Base-by-base conservation (phyloP, 768 basidiomycete species). In the Cubamyces sp. region DNA sequence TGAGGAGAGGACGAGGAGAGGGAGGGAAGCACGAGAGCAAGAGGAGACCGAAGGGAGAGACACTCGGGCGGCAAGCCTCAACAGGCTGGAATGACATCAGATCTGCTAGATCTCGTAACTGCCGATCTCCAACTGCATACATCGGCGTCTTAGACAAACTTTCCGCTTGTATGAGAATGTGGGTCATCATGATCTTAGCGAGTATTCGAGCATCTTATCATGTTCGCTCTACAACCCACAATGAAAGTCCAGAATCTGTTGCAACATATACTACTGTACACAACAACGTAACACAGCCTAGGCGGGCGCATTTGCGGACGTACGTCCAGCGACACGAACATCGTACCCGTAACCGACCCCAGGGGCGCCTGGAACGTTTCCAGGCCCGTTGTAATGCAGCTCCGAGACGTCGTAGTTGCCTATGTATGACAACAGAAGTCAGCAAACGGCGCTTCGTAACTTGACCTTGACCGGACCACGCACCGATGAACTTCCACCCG, bases 401-500 rank as follows among this genome's bases (percentile, higher is more conserved):
- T 88, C 85, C 45, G 87, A 87, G 65, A 98, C 79, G 74, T 98
- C 96, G 79, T 94, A 96, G 79, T 95, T 96, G 62, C 91, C 94
- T 96, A 72, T 5, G 57, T 43, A 37, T 40, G 52, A 45, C 19
- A 53, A 51, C 34, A 39, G 8, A 16, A 1, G n/a, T 48, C 4
- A 46, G 43, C 18, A 46, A 45, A 7, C 28, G 47, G 30, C 18
- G 60, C 26, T 37, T 21, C 49, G 1, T 23, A 43, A 26, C 48
- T 21, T 14, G 48, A 43, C 40, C 49, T 18, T 16, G 43, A 30
- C 37, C 30, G 23, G 3, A 5, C 11, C n/a, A 78, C 86, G 42
- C 70, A 94, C 95, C 92, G 70, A 98, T 91, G 79, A 98, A 98
- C 66, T 88, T 82, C 97, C 97, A 99, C 5, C 96, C 96, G 61